Evolutionary conservation across 495 filamentous ascomycete genomes (phyloP).

Genomic region (Lasiosphaeria hispida): DNA sequence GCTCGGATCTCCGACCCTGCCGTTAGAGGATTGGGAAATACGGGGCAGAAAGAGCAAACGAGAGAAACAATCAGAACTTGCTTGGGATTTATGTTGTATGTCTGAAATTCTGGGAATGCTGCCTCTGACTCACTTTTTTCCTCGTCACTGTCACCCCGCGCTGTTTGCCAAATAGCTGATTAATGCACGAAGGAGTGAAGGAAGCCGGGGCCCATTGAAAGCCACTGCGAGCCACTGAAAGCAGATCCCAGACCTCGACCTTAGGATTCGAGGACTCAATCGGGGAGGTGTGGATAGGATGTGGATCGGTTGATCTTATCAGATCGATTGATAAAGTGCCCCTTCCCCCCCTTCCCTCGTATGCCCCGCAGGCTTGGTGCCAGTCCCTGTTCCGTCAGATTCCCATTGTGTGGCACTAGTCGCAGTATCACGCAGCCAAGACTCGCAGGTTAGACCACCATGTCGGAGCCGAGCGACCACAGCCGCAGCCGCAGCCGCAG

Average conservation of each 20-base stretch:
- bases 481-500: slow-evolving; percentile 27
- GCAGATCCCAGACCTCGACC: background rate
- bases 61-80: background rate
- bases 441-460: background rate
- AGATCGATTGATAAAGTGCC: slow-evolving; percentile 30
- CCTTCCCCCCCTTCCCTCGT: background rate
- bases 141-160: background rate
- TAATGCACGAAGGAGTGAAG: background rate
- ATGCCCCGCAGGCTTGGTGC: background rate
- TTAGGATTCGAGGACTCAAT: too few species aligned
- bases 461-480: slow-evolving; percentile 32
- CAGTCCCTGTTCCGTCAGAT: background rate
- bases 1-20: background rate
- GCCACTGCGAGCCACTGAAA: background rate
- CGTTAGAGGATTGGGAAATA: background rate
- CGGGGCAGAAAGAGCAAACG: background rate
- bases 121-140: background rate
- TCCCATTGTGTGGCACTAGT: background rate
- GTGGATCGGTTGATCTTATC: slow-evolving; percentile 14
- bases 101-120: too few species aligned
- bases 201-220: too few species aligned
- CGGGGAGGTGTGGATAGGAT: background rate
- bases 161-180: background rate
- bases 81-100: too few species aligned
- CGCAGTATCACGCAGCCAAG: background rate